These are phyloP conservation scores for Microbotryum violaceum DNA, from an alignment of 1,284 basidiomycete species.

Conservation along the genomic window DNA sequence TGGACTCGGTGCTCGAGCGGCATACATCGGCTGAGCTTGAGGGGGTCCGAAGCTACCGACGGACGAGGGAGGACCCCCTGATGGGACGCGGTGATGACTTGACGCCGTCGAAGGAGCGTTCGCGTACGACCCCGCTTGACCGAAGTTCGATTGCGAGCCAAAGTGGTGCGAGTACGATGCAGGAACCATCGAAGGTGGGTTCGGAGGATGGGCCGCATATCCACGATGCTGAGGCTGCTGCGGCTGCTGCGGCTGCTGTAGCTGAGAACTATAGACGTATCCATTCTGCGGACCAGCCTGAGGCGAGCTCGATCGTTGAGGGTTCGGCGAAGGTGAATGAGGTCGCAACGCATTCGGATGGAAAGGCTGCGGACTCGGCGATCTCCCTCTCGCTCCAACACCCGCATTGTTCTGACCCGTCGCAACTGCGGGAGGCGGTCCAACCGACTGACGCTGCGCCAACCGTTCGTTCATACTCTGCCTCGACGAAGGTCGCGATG, in stretches of 20 bases:
- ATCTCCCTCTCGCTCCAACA: constrained; percentile 8
- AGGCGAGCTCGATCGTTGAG: background rate
- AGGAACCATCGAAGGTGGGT: background rate
- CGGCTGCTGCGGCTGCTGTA: constrained; percentile 1
- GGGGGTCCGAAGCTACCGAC: too few relatives aligned
- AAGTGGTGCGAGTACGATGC: background rate
- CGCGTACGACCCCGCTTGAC: too few relatives aligned
- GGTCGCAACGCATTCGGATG: constrained; percentile 16
- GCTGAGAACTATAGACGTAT: background rate
- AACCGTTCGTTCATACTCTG: constrained; percentile 11
- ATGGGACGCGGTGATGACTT: too few relatives aligned
- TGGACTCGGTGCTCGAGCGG: too few relatives aligned
- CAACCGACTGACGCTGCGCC: constrained; percentile 12
- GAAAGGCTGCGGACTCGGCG: constrained; percentile 13
- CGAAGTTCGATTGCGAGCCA: background rate
- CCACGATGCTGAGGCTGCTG: constrained; percentile 1
- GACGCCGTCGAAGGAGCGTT: too few relatives aligned
- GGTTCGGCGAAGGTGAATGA: background rate
- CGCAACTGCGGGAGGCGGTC: constrained; percentile 6
- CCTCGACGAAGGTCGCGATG: background rate
- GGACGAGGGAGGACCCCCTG: too few relatives aligned
- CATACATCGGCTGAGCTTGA: too few relatives aligned
- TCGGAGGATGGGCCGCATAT: constrained; percentile 7
- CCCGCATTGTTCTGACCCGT: constrained; percentile 3
- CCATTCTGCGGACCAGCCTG: background rate